phyloP scores from a whole-genome alignment of 202 grass and related monocot genomes.

The Musa balbisiana region DNA sequence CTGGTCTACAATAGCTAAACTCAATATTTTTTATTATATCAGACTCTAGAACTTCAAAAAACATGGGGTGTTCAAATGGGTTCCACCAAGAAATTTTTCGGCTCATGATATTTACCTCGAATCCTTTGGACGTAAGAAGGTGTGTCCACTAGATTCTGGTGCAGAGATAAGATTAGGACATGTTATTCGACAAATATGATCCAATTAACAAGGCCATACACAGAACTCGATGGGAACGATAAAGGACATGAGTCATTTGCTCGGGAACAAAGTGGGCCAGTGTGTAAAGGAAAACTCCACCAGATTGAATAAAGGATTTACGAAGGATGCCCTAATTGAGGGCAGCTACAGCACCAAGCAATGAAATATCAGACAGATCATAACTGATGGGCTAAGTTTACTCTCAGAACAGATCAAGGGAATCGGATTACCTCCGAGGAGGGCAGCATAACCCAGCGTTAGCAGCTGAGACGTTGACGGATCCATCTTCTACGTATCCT shows the following conservation, averaged over 20 bases:
- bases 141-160: no score
- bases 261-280: neutral
- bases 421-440: conserved; percentile 13
- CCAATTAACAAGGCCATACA: neutral
- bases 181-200: neutral
- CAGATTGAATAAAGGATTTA: neutral
- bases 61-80: neutral
- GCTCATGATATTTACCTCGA: neutral
- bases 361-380: no score
- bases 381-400: no score
- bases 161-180: no score
- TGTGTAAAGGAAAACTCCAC: neutral
- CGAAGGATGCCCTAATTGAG: no score
- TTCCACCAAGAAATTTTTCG: neutral
- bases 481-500: neutral
- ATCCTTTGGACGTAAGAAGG: no score
- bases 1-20: neutral
- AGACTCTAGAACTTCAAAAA: neutral
- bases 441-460: conserved; percentile 19
- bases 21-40: no score
- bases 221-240: neutral
- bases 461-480: conserved; percentile 13
- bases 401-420: no score
- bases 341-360: neutral
- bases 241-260: neutral